These are phyloP conservation scores for Thalia dealbata DNA, from an alignment of 176 grass and related monocot species.

Conservation along the genomic window DNA sequence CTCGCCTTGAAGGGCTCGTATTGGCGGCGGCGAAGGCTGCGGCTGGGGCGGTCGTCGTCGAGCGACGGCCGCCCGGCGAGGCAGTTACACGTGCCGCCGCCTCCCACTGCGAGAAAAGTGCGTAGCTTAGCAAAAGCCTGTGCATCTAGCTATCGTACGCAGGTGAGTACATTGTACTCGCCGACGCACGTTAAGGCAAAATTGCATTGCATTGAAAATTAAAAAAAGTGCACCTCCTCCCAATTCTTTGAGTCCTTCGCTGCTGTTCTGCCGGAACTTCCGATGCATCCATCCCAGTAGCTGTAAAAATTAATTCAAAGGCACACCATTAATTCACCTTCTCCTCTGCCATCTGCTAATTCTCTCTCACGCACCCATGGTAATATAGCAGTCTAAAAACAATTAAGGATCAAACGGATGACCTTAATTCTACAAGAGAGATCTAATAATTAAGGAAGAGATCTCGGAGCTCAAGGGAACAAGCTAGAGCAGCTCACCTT, in stretches of 20 bases:
- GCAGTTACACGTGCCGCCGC: constrained; percentile 49
- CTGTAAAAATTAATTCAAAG: constrained; percentile 22
- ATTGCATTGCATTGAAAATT: neutral
- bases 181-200: neutral
- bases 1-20: neutral
- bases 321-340: too few species aligned
- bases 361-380: too few species aligned
- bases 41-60: constrained; percentile 35
- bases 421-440: too few species aligned
- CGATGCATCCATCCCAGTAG: constrained; percentile 96
- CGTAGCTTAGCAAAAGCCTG: neutral
- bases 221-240: constrained; percentile 25
- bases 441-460: neutral
- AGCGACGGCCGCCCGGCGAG: constrained; percentile 39
- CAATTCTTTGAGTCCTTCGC: constrained; percentile 73
- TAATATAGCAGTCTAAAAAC: too few species aligned
- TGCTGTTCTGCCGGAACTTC: constrained; percentile 57
- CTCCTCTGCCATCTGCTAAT: too few species aligned
- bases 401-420: too few species aligned
- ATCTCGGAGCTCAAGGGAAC: neutral
- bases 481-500: constrained; percentile 44
- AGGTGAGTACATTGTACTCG: neutral
- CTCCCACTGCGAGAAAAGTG: constrained; percentile 18
- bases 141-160: neutral
- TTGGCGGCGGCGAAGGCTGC: constrained; percentile 20